phyloP scores from a whole-genome alignment of 2,329 filamentous ascomycete species.

The Emydomyces testavorans region DNA sequence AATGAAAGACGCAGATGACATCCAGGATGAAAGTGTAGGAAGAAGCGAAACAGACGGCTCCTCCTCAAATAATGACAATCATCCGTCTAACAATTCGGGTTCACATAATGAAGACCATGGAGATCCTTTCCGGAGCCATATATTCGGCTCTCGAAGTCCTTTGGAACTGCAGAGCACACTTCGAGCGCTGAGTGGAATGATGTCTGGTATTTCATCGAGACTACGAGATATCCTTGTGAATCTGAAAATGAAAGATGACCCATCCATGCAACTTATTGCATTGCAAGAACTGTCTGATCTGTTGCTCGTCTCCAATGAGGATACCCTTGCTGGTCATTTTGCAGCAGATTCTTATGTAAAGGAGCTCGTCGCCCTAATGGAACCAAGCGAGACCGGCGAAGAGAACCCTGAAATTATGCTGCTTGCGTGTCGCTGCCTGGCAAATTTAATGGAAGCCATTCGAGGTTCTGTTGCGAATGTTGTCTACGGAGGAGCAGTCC shows the following conservation, averaged over 20 bases:
- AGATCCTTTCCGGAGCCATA: conserved; percentile 48
- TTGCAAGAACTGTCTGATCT: conserved; percentile 89
- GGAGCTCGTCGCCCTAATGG: conserved; percentile 84
- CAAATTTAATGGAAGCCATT: conserved; percentile 94
- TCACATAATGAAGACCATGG: conserved; percentile 51
- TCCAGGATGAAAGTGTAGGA: conserved; percentile 31
- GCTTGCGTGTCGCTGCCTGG: conserved; percentile 84
- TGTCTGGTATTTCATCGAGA: conserved; percentile 69
- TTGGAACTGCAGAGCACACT: conserved; percentile 67
- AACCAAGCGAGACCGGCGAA: conserved; percentile 72
- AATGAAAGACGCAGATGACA: conserved; percentile 59
- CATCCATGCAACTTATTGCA: conserved; percentile 78
- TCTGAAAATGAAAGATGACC: conserved; percentile 71
- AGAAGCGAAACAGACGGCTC: conserved; percentile 47
- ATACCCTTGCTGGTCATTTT: conserved; percentile 90
- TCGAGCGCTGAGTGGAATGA: conserved; percentile 79
- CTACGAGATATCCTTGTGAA: conserved; percentile 66
- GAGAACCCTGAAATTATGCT: conserved; percentile 97
- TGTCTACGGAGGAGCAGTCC: conserved; percentile 93
- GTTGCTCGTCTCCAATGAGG: conserved; percentile 86
- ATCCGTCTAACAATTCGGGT: conserved; percentile 37
- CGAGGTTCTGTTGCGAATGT: conserved; percentile 88
- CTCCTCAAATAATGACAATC: conserved; percentile 53
- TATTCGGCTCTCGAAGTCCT: conserved; percentile 55
- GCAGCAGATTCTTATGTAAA: conserved; percentile 90